Conservation (phyloP, 2,329 filamentous ascomycete genomes). For the Penicillium sp. region DNA sequence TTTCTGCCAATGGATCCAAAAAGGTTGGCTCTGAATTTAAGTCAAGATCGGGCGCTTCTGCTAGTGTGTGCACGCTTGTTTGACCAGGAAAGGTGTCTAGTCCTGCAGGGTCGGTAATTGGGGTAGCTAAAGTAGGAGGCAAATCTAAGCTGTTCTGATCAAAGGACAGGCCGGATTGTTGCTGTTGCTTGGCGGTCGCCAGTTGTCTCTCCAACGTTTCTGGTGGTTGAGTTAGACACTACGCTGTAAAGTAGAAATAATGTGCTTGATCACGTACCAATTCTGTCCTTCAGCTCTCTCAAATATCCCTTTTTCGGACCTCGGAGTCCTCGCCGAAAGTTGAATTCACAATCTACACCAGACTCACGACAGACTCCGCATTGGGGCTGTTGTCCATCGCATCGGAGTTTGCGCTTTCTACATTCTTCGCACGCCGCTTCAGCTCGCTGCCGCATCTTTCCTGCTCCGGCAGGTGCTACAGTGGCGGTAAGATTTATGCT, state of each 20-base stretch:
- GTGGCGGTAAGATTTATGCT: background rate
- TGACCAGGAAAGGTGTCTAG: background rate
- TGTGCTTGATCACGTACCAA: background rate
- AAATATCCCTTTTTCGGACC: constrained; percentile 21
- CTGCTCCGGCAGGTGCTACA: background rate
- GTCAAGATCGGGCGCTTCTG: background rate
- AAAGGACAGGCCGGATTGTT: background rate
- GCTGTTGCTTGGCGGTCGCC: background rate
- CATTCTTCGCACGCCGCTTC: constrained; percentile 30
- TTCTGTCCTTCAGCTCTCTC: constrained; percentile 14
- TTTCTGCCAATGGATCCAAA: background rate
- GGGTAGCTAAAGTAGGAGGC: background rate
- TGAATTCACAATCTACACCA: constrained; percentile 13
- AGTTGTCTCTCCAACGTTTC: background rate
- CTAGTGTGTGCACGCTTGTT: background rate
- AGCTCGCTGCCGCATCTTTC: constrained; percentile 7
- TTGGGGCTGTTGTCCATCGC: constrained; percentile 52
- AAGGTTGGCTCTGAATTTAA: background rate
- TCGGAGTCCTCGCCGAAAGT: constrained; percentile 12
- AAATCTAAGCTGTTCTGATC: background rate
- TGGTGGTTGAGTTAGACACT: background rate
- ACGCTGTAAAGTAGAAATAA: background rate
- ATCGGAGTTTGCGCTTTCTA: constrained; percentile 55
- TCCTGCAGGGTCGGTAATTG: background rate
- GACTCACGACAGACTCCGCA: constrained; percentile 31